A percentile compares a stretch with the other conserved stretches of the same genome.
Evolutionary conservation across 331 rosid species (phyloP).

Genomic region (Arachis monticola): DNA sequence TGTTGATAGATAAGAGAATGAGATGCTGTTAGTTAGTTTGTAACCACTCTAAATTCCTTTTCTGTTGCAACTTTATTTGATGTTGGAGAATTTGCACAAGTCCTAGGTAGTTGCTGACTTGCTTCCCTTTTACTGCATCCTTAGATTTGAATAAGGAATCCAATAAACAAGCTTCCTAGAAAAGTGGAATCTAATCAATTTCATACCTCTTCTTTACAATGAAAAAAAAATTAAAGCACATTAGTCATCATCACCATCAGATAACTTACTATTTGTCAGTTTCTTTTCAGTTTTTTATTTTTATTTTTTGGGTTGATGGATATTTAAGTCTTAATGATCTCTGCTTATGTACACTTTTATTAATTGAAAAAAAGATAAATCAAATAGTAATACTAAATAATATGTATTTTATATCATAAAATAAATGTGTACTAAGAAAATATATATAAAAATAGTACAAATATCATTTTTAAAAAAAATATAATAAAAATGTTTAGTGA

Average conservation of each 20-base stretch:
- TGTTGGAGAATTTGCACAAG: constrained; percentile 40
- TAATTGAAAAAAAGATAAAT: too few relatives aligned
- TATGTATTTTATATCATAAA: too few relatives aligned
- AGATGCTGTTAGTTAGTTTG: constrained; percentile 26
- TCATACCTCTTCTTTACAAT: constrained; percentile 11
- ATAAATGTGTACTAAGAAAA: too few relatives aligned
- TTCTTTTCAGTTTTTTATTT: constrained; percentile 10
- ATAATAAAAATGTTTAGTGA: too few relatives aligned
- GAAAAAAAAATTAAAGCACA: not conserved
- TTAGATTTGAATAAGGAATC: constrained; percentile 43
- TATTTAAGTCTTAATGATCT: not conserved
- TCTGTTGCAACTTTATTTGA: constrained; percentile 32
- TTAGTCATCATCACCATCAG: too few relatives aligned
- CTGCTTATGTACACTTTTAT: not conserved
- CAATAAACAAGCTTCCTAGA: constrained; percentile 35
- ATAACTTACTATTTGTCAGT: constrained; percentile 13
- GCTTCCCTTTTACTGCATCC: constrained; percentile 29
- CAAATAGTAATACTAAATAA: too few relatives aligned
- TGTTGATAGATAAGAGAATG: constrained; percentile 38
- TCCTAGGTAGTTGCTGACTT: constrained; percentile 23
- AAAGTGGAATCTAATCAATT: constrained; percentile 36
- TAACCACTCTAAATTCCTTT: constrained; percentile 16
- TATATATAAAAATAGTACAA: too few relatives aligned
- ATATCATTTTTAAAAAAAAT: too few relatives aligned
- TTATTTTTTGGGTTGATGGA: constrained; percentile 13